Base-by-base conservation (phyloP, 345 rosid species). In the Crucihimalaya himalaica region DNA sequence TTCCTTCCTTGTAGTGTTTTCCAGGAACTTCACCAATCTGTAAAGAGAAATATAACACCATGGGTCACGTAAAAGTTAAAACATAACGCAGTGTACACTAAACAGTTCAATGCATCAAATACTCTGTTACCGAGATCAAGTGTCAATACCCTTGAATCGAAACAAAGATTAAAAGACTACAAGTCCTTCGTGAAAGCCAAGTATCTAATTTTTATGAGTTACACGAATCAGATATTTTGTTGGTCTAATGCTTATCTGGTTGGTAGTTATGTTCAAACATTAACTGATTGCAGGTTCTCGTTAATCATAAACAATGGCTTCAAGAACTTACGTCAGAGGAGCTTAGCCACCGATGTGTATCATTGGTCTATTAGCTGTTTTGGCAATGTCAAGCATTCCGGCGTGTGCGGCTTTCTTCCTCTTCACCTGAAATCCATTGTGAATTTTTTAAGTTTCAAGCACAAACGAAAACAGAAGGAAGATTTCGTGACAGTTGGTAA, bases 351-450 rank as follows among this genome's bases (percentile, higher is more conserved):
- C 92, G 8, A 88, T 88, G 80, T 87, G 95, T 79, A 88, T 87
- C 97, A 88, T 91, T 8, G 97, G 97, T 71, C 90, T 86, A 61
- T 91, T 91, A 20, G 84, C 83, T 15, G 95, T 91, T 83, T 86
- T 87, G 28, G 94, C 92, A 73, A 90, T 83, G 81, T 88, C 89
- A 79, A 88, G 86, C 97, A 91, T 91, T 68, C 97, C 97, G 18
- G 92, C 92, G 67, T 91, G 97, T 18, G 88, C 73, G 18, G 88
- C 88, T 83, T 88, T 88, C 79, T 90, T 87, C 82, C 83, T 84
- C 81, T 88, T 90, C 62, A 88, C 89, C 97, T 88, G 82, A 68
- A 80, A 25, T 71, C 35, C 60, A 64, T 47, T 47, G 31, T 27
- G 32, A 65, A 47, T 29, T 29, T 56, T 21, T 23, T 2, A 15